These are phyloP conservation scores for Saccharomycodes ludwigii DNA, from an alignment of 805 yeast genomes.

Conservation along the genomic window DNA sequence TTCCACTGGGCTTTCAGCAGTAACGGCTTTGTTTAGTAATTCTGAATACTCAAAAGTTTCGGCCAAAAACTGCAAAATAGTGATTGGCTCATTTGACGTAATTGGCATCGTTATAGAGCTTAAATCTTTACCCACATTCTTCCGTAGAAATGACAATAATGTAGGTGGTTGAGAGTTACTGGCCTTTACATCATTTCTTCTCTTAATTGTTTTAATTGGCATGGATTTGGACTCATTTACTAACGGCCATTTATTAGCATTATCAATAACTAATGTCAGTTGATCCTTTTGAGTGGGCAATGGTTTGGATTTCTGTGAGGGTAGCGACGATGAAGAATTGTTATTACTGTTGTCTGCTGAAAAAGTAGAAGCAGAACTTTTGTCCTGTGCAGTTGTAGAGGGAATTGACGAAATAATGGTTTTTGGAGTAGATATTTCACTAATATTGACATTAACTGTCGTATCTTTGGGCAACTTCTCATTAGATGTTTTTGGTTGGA, in stretches of 20 bases:
- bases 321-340: not conserved
- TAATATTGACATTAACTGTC: no score
- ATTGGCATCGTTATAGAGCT: constrained; percentile 87
- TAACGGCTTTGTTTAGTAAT: constrained; percentile 49
- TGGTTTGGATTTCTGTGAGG: not conserved
- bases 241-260: constrained; percentile 51
- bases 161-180: constrained; percentile 70
- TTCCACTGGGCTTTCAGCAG: constrained; percentile 39
- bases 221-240: constrained; percentile 23
- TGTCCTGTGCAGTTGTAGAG: no score
- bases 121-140: constrained; percentile 87
- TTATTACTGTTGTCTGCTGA: no score
- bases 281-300: constrained; percentile 2
- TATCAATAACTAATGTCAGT: constrained; percentile 2
- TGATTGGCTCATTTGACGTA: constrained; percentile 81
- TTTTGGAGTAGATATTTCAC: no score
- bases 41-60: constrained; percentile 71
- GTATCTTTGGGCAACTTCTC: no score
- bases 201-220: constrained; percentile 26
- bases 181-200: constrained; percentile 48
- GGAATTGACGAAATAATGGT: no score
- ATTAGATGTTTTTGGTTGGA: no score
- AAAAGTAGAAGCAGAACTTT: no score
- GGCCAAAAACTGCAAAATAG: constrained; percentile 65
- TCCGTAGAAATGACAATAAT: constrained; percentile 63